A percentile compares a stretch with the other conserved stretches of the same genome.
Evolutionary conservation across 208 protist species (phyloP).

Genomic region (Leishmania turanica): DNA sequence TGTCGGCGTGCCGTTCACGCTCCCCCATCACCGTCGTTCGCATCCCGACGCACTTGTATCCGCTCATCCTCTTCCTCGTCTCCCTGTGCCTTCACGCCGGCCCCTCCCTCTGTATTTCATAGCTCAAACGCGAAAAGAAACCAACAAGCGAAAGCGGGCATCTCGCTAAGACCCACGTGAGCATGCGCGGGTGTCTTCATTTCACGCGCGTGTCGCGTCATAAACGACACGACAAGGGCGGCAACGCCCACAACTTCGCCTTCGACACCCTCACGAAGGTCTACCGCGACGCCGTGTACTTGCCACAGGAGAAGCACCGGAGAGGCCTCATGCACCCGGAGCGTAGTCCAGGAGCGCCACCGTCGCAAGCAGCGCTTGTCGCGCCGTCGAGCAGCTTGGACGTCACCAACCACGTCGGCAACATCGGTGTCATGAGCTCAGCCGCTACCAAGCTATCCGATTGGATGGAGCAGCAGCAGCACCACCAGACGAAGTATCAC

Average conservation of each 20-base stretch:
- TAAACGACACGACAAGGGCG: conserved; percentile 49
- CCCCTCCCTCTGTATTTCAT: background rate
- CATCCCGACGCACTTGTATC: background rate
- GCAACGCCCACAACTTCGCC: conserved; percentile 62
- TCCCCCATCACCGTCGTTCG: background rate
- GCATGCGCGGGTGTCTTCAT: conserved; percentile 23
- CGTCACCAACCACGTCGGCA: conserved; percentile 60
- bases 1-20: background rate
- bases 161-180: background rate
- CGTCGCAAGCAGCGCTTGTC: background rate
- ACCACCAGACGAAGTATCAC: background rate
- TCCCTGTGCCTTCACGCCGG: background rate
- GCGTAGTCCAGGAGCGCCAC: conserved; percentile 1
- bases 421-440: conserved; percentile 58
- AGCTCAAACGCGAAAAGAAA: background rate
- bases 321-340: conserved; percentile 49
- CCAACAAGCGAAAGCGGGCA: no score
- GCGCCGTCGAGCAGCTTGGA: conserved; percentile 6
- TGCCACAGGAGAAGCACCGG: conserved; percentile 26
- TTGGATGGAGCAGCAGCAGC: conserved; percentile 22
- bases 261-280: conserved; percentile 78
- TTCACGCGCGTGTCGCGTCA: conserved; percentile 27
- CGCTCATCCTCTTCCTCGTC: background rate
- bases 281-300: conserved; percentile 71
- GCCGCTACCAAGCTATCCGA: conserved; percentile 22